phyloP scores from a whole-genome alignment of 495 filamentous ascomycete species.

The Symbiotaphrina buchneri region DNA sequence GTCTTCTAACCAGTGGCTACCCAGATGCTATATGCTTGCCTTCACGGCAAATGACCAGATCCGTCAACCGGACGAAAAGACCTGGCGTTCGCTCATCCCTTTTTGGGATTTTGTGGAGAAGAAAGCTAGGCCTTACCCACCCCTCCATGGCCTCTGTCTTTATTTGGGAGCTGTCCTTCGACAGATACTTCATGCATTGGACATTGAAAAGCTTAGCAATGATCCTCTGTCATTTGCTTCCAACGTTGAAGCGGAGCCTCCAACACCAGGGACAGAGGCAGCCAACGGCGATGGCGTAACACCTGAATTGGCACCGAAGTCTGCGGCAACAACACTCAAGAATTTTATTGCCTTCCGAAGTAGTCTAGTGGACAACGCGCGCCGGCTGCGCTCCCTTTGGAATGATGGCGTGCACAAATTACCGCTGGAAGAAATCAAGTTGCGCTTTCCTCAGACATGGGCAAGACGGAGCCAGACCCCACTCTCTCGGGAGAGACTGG shows the following conservation, averaged over 20 bases:
- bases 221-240: constrained; percentile 10
- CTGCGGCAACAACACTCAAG: constrained; percentile 5
- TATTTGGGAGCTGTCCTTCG: constrained; percentile 25
- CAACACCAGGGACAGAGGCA: constrained; percentile 13
- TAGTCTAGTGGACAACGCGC: constrained; percentile 18
- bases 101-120: constrained; percentile 22
- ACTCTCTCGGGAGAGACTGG: constrained; percentile 11
- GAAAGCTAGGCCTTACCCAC: constrained; percentile 16
- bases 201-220: constrained; percentile 21
- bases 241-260: constrained; percentile 16
- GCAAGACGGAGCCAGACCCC: constrained; percentile 13
- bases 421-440: constrained; percentile 18
- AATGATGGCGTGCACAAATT: constrained; percentile 19
- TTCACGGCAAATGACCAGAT: constrained; percentile 24
- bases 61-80: constrained; percentile 14
- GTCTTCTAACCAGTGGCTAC: neutral
- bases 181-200: constrained; percentile 20
- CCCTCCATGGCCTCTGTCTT: constrained; percentile 18
- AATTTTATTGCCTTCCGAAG: constrained; percentile 18
- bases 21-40: constrained; percentile 21
- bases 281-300: neutral
- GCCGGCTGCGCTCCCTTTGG: constrained; percentile 21
- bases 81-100: constrained; percentile 25
- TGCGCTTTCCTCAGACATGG: constrained; percentile 24
- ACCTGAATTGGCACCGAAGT: neutral